Evolutionary conservation across 805 yeast genomes (phyloP).

Genomic region (Ogataea wickerhamii): DNA sequence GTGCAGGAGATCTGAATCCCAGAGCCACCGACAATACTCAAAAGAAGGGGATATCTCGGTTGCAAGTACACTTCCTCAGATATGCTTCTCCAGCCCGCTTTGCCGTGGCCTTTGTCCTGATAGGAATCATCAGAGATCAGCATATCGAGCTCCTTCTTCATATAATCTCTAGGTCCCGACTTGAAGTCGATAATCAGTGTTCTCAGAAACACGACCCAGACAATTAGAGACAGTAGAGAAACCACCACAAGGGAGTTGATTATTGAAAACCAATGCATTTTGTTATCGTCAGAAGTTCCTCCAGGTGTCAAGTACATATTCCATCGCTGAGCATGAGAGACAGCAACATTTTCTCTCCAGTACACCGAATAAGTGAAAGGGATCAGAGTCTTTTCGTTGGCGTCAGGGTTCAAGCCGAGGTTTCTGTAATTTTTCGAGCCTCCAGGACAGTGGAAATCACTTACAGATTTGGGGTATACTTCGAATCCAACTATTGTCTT

Average conservation of each 20-base stretch:
- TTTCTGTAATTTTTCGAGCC: slow-evolving; percentile 57
- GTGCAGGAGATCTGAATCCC: slow-evolving; percentile 74
- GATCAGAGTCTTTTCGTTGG: slow-evolving; percentile 41
- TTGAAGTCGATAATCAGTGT: slow-evolving; percentile 49
- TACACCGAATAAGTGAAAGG: slow-evolving; percentile 84
- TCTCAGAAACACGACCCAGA: slow-evolving; percentile 58
- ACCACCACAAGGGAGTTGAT: slow-evolving; percentile 68
- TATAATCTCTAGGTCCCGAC: slow-evolving; percentile 14
- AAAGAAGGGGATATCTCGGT: slow-evolving; percentile 45
- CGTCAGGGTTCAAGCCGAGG: slow-evolving; percentile 46
- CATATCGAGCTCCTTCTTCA: slow-evolving; percentile 15
- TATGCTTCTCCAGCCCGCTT: slow-evolving; percentile 51
- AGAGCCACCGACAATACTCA: slow-evolving; percentile 61
- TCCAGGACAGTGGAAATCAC: slow-evolving; percentile 69
- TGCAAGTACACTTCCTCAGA: slow-evolving; percentile 49
- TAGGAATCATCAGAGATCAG: slow-evolving; percentile 6
- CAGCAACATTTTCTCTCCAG: slow-evolving; percentile 76
- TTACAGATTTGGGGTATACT: slow-evolving; percentile 80
- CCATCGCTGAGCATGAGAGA: slow-evolving; percentile 71
- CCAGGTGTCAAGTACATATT: slow-evolving; percentile 45
- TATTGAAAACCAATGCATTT: slow-evolving; percentile 75
- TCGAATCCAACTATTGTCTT: slow-evolving; percentile 83
- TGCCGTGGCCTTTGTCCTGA: slow-evolving; percentile 6
- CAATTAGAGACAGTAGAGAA: slow-evolving; percentile 56
- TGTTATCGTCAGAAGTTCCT: slow-evolving; percentile 47